Evolutionary conservation across 148 eudicot genomes (phyloP), one percentile per base, ranked within the genome.

Genomic region (Rheum nobile): DNA sequence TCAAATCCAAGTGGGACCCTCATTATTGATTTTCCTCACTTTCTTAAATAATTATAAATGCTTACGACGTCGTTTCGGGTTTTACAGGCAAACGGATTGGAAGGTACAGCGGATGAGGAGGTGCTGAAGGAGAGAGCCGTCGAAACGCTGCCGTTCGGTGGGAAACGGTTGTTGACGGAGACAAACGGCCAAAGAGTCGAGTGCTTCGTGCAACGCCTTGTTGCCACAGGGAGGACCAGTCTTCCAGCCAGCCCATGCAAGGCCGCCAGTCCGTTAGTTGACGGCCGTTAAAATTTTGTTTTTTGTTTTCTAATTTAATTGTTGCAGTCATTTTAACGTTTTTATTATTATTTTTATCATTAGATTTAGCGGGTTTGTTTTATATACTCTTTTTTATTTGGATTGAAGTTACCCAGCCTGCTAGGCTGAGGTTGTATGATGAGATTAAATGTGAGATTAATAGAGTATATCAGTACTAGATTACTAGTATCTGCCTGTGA

Each of bases 161-260:
- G 93, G 32, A 95, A 95, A 71, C 87, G 93, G 71, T 69, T 95
- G 52, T 47, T 91, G 61, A 77, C 85, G 75, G 98, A 91, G 85
- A 86, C 93, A 0, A 95, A 95, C 75, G 90, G 89, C 59, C 81
- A 90, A 68, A 84, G 93, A 73, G 87, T 95, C 37, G 87, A 79
- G 43, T 71, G 71, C 8, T 86, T 95, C 19, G 97, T 82, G 74
- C 96, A 95, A 77, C 91, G 98, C 29, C 88, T 95, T 7, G 85
- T 91, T 63, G 67, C 85, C 8, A 77, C 78, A 0, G 34, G 78
- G 69, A 83, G 79, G 84, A 69, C 74, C 72, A 95, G 98, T 76
- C 67, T 86, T 34, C 98, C 98, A 8, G 91, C 93, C 7, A 95
- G 97, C 72, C 98, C 97, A 38, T 90, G 86, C 86, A 91, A 91